Evolutionary conservation across 345 rosid species (phyloP).

Genomic region (Euphorbia tirucalli): DNA sequence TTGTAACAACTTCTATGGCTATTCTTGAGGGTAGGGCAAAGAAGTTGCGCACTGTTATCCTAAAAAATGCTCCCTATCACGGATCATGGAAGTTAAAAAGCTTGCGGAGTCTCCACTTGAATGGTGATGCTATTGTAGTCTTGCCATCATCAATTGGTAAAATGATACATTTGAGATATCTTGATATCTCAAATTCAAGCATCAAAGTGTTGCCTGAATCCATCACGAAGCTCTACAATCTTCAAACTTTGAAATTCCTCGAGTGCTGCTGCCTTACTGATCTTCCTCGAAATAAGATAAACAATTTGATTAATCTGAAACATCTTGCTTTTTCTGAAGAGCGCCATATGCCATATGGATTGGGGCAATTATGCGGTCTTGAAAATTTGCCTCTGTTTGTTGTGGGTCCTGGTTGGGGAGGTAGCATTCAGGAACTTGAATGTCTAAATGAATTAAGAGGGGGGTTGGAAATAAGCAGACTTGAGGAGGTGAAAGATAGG

Average conservation of each 20-base stretch:
- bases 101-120: not conserved
- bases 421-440: too few species aligned
- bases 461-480: too few species aligned
- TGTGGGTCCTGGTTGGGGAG: too few species aligned
- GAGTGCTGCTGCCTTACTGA: not conserved
- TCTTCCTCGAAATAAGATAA: too few species aligned
- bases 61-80: not conserved
- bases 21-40: not conserved
- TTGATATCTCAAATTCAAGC: constrained; percentile 9
- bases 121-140: not conserved
- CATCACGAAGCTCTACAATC: constrained; percentile 10
- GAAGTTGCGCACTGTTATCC: not conserved
- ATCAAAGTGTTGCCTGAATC: constrained; percentile 1
- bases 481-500: too few species aligned
- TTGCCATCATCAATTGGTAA: constrained; percentile 16
- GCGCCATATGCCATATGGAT: too few species aligned
- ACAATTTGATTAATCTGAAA: too few species aligned
- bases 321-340: too few species aligned
- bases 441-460: too few species aligned
- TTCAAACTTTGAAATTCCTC: not conserved
- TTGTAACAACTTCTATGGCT: not conserved
- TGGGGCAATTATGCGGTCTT: too few species aligned
- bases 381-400: too few species aligned
- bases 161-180: constrained; percentile 23
- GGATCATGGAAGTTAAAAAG: not conserved